Evolutionary conservation across 2,329 filamentous ascomycete genomes (phyloP).

Genomic region (Laburnicola sp.): DNA sequence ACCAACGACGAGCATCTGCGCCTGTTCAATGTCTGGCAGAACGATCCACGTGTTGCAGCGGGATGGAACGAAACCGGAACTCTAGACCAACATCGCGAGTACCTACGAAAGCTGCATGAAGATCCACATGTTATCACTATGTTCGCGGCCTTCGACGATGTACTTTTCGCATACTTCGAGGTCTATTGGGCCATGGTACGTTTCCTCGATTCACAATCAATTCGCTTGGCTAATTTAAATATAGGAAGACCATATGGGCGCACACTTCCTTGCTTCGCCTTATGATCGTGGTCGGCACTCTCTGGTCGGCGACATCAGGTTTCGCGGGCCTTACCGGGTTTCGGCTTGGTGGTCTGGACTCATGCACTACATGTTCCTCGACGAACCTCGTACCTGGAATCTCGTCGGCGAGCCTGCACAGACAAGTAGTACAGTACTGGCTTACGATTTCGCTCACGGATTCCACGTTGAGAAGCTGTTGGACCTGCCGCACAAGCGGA

Average conservation of each 20-base stretch:
- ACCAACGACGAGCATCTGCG: conserved; percentile 64
- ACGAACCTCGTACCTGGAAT: conserved; percentile 59
- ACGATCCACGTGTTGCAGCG: conserved; percentile 77
- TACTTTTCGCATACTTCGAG: conserved; percentile 76
- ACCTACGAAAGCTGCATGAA: conserved; percentile 67
- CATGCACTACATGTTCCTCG: conserved; percentile 63
- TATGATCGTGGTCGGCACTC: conserved; percentile 65
- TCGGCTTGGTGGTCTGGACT: conserved; percentile 61
- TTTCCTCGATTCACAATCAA: conserved; percentile 1
- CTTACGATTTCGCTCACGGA: conserved; percentile 74
- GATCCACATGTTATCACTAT: conserved; percentile 74
- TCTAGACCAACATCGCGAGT: conserved; percentile 72
- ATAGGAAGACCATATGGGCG: conserved; percentile 63
- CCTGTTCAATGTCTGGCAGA: conserved; percentile 80
- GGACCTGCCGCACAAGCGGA: conserved; percentile 72
- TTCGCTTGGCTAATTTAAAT: conserved; percentile 19
- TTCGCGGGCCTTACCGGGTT: conserved; percentile 59
- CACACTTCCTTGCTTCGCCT: conserved; percentile 59
- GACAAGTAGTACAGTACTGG: conserved; percentile 69
- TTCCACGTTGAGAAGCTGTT: conserved; percentile 73
- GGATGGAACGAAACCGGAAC: conserved; percentile 82
- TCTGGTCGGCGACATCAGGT: conserved; percentile 59
- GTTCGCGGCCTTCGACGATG: conserved; percentile 71
- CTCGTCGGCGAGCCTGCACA: conserved; percentile 72
- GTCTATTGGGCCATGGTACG: conserved; percentile 73